Evolutionary conservation across 2,329 filamentous ascomycete species (phyloP).

Genomic region (Sporothrix curviconia): DNA sequence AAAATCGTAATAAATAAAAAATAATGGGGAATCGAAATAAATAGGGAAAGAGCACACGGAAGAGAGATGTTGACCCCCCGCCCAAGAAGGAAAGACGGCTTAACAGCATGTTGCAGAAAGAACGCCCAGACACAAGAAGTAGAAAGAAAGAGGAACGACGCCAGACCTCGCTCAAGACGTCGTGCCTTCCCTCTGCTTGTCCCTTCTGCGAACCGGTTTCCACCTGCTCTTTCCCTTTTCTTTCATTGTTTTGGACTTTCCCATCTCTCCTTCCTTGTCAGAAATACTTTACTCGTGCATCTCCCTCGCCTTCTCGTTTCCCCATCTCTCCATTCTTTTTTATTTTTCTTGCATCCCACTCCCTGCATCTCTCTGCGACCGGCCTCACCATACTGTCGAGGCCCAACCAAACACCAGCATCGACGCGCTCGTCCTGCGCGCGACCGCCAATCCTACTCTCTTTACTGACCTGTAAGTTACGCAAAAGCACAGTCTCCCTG

Average conservation of each 20-base stretch:
- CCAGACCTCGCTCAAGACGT: background rate
- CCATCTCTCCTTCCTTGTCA: background rate
- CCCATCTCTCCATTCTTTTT: background rate
- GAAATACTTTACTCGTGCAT: background rate
- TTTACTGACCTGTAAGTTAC: background rate
- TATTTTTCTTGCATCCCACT: background rate
- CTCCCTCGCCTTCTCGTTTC: background rate
- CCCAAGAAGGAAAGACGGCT: background rate
- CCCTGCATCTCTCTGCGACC: background rate
- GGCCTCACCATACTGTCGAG: background rate
- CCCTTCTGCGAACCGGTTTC: background rate
- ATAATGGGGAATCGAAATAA: background rate
- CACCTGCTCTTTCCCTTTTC: background rate
- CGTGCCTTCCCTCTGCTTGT: background rate
- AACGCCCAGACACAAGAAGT: background rate
- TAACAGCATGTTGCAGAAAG: constrained; percentile 3
- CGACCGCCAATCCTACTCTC: background rate
- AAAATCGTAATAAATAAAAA: background rate
- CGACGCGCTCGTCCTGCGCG: background rate
- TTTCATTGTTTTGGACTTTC: background rate
- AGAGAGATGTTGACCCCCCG: background rate
- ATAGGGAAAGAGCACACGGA: background rate
- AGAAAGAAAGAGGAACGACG: constrained; percentile 2
- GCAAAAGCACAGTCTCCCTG: background rate
- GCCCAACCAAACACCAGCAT: background rate